Percentiles rank a stretch among this genome's conserved stretches.
phyloP scores from a whole-genome alignment of 2,329 filamentous ascomycete genomes.

The Curvularia spicifera region DNA sequence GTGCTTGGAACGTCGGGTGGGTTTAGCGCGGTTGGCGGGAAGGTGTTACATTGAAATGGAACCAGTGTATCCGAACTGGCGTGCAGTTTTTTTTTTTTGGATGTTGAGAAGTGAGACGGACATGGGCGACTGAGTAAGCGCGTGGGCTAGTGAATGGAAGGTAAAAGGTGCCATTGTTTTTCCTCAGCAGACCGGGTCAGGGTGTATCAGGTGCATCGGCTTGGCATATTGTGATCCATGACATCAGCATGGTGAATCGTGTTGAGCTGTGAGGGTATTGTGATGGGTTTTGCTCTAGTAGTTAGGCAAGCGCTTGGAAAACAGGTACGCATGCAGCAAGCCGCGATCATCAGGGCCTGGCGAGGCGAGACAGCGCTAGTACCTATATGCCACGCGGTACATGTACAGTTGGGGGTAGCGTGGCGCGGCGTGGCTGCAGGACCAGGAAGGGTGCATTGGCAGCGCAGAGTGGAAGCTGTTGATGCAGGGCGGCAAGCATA shows the following conservation, averaged over 20 bases:
- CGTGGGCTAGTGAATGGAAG: neutral
- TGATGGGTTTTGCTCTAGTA: neutral
- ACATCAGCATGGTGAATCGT: neutral
- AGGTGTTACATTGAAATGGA: constrained; percentile 4
- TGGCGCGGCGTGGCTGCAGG: constrained; percentile 11
- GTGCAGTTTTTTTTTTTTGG: neutral
- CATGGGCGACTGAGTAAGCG: neutral
- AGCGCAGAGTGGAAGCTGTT: neutral
- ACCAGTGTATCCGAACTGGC: neutral
- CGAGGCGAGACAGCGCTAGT: neutral
- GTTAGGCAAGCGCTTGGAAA: neutral
- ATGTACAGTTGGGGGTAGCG: neutral
- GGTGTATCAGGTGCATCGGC: neutral
- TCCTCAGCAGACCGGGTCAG: neutral
- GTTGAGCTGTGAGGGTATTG: neutral
- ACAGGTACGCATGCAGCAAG: neutral
- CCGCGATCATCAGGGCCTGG: constrained; percentile 9
- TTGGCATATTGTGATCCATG: neutral
- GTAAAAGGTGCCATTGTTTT: neutral
- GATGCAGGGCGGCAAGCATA: constrained; percentile 1
- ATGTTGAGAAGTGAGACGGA: neutral
- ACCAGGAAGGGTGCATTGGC: constrained; percentile 9
- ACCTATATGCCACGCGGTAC: constrained; percentile 11
- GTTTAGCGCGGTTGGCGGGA: constrained; percentile 6
- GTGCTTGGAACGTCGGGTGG: neutral